phyloP scores from a whole-genome alignment of 2,329 filamentous ascomycete species.

The Aureobasidium sp. region DNA sequence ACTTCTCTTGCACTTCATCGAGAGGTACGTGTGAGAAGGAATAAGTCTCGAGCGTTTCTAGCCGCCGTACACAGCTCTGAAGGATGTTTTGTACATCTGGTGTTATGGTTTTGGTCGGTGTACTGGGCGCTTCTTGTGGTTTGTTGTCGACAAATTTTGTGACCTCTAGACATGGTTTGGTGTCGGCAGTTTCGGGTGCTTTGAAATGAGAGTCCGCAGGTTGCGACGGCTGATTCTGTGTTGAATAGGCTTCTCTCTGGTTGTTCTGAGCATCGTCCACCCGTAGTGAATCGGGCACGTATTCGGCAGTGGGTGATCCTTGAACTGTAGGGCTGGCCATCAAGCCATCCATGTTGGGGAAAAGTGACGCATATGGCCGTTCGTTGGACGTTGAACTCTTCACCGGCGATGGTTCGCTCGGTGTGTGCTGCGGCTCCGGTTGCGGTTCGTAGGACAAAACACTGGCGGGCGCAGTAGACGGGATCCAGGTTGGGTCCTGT shows the following conservation, averaged over 20 bases:
- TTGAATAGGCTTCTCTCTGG: background rate
- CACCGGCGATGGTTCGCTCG: slow-evolving; percentile 22
- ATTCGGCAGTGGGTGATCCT: background rate
- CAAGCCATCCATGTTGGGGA: slow-evolving; percentile 4
- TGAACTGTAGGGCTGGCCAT: slow-evolving; percentile 7
- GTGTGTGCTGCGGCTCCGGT: slow-evolving; percentile 14
- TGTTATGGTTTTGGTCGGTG: background rate
- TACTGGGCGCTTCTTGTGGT: background rate
- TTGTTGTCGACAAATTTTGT: background rate
- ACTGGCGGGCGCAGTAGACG: slow-evolving; percentile 25
- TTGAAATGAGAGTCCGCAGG: background rate
- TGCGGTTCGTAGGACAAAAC: slow-evolving; percentile 13
- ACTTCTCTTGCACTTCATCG: slow-evolving; percentile 59
- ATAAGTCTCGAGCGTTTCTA: slow-evolving; percentile 60
- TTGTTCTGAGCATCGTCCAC: background rate
- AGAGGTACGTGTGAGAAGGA: slow-evolving; percentile 59
- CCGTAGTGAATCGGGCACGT: background rate
- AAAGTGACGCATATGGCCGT: background rate
- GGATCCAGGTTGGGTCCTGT: slow-evolving; percentile 22
- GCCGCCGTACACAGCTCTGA: slow-evolving; percentile 42
- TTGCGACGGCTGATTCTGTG: background rate
- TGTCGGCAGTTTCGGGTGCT: background rate
- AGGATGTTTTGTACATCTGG: slow-evolving; percentile 41
- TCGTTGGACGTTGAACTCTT: background rate
- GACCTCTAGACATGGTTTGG: background rate